Evolutionary conservation across 1,139 yeast species (phyloP), one percentile per base, ranked within the genome.

Genomic region (Zygosaccharomyces pseudobailii): DNA sequence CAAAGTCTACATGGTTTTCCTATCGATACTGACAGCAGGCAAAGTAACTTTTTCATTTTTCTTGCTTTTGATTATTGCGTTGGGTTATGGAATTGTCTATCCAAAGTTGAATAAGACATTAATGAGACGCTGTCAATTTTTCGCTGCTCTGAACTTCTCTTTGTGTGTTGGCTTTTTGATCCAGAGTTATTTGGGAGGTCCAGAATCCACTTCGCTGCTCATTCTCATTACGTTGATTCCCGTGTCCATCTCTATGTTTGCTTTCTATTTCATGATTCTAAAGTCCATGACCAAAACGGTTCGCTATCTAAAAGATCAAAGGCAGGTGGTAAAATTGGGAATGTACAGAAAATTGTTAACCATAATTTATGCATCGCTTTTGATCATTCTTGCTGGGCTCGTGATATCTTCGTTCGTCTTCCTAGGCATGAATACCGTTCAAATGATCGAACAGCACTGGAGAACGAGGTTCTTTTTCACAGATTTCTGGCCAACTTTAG

Each of bases 401-500:
- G 73, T 85, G 36, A 69, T 87, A 48, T 80, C 92, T 19, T 77
- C 89, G 5, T 75, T 92, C 56, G 72, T 87, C 33, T 79, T 82
- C 57, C 73, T 89, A 54, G 83, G 87, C 40, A 85, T 87, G 79
- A 78, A 87, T 23, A 74, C 84, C 5, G 76, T 85, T 10, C 87
- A 87, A 53, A 78, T 87, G 66, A 77, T 92, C 55, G 96, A 90
- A 61, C 80, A 80, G 57, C 86, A 87, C 66, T 94, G 98, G 98
- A 87, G 89, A 69, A 79, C 88, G 33, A 81, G 95, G 55, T 90
- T 87, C 73, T 89, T 94, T 63, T 69, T 89, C 48, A 78, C 85
- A 44, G 97, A 92, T 58, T 94, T 95, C 70, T 89, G 98, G 96
- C 95, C 97, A 34, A 83, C 95, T 51, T 78, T 88, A 40, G 84